Conservation (phyloP, 768 basidiomycete species). For the Myochromella boudieri region DNA sequence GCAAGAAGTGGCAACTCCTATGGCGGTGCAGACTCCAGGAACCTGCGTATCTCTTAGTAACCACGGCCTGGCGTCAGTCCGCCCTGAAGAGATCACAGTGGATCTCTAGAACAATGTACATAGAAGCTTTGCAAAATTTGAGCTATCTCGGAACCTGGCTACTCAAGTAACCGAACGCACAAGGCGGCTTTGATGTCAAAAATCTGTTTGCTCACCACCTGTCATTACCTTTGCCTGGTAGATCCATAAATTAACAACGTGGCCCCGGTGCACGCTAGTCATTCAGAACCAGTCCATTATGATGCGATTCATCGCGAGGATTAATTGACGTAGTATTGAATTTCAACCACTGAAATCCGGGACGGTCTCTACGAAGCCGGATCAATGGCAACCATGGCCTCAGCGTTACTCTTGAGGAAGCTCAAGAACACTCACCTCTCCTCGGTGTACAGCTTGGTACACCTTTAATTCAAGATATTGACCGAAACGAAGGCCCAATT, state of each 20-base stretch:
- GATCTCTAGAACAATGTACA: no score
- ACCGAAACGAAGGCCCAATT: no score
- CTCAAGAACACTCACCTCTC: no score
- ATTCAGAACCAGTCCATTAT: conserved; percentile 9
- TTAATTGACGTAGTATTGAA: conserved; percentile 1
- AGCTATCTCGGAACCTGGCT: conserved; percentile 4
- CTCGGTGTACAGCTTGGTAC: no score
- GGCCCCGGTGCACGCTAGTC: conserved; percentile 2
- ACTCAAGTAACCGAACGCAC: conserved; percentile 9
- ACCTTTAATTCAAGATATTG: no score
- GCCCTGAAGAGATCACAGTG: no score
- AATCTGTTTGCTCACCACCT: background rate
- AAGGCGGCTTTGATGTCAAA: conserved; percentile 4
- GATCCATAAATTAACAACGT: conserved; percentile 3
- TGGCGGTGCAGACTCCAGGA: conserved; percentile 25
- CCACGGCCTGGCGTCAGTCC: background rate
- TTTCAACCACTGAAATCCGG: no score
- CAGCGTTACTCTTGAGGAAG: no score
- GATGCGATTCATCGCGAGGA: background rate
- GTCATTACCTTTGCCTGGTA: conserved; percentile 9
- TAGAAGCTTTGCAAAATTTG: background rate
- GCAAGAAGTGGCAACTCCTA: no score
- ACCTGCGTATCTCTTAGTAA: conserved; percentile 2
- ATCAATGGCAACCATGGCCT: conserved; percentile 1
- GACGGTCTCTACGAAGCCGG: background rate